Evolutionary conservation across 306 rosid species (phyloP), one percentile per base, ranked within the genome.

Genomic region (Prunus armeniaca): DNA sequence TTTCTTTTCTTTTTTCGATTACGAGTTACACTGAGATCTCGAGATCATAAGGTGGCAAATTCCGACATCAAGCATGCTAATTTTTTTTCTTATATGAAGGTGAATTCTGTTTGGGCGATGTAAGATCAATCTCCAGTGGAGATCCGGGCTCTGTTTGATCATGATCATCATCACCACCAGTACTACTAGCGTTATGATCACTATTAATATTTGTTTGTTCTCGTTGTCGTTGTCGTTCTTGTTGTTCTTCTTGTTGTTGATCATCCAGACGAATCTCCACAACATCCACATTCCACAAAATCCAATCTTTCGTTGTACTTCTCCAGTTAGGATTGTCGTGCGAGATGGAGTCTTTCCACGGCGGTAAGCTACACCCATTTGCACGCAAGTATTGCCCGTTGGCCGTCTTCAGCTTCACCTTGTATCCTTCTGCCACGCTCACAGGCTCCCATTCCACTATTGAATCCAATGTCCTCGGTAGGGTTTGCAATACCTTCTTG

Each of bases 371-470:
- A 9, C 67, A 63, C 7, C 82, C 82, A 19, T 70, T 84, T 54
- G 82, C 85, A 4, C 85, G 64, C 67, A 81, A 56, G 47, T 68
- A 84, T 65, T 73, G 72, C 61, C 80, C 78, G 5, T 61, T 76
- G 7, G 10, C 67, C 9, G 73, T 56, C 68, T 52, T 79, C 50
- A 85, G 19, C 81, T 49, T 85, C 74, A 82, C 60, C 66, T 50
- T 69, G 67, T 61, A 75, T 58, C 81, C 79, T 32, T 78, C 81
- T 25, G 64, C 75, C 65, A 84, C 78, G 7, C 69, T 78, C 65
- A 84, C 78, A 3, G 81, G 83, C 73, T 85, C 88, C 85, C 85
- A 78, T 69, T 81, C 88, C 6, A 71, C 30, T 3, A 47, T 12
- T 9, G 43, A 4, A 10, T 19, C 56, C 66, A 45, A 62, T 41